Percentiles rank a stretch among this genome's conserved stretches.
Evolutionary conservation across 805 yeast genomes (phyloP).

Genomic region (Dipodascus geniculatus): DNA sequence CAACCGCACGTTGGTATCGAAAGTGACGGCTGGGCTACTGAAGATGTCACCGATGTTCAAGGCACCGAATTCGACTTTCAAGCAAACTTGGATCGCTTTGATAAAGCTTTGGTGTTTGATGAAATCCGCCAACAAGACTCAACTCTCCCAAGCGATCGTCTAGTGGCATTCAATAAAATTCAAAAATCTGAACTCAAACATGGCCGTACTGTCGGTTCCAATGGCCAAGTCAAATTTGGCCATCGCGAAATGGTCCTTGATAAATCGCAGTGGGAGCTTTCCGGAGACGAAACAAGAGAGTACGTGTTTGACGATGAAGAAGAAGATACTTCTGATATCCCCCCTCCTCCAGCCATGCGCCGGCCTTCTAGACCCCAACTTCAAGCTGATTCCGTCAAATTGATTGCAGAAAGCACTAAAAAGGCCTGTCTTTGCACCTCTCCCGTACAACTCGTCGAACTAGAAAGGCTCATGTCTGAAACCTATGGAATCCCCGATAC

Average conservation of each 20-base stretch:
- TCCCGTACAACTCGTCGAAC: slow-evolving; percentile 68
- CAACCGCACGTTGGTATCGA: slow-evolving; percentile 4
- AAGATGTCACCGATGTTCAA: slow-evolving; percentile 31
- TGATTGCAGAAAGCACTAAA: slow-evolving; percentile 9
- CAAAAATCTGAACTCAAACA: neutral
- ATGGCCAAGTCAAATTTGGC: slow-evolving; percentile 36
- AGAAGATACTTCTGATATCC: slow-evolving; percentile 5
- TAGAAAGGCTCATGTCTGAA: slow-evolving; percentile 49
- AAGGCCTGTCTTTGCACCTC: slow-evolving; percentile 35
- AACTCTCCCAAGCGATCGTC: slow-evolving; percentile 45
- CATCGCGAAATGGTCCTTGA: slow-evolving; percentile 67
- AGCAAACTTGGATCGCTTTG: slow-evolving; percentile 69
- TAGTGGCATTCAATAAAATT: slow-evolving; percentile 60
- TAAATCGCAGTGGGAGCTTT: slow-evolving; percentile 19
- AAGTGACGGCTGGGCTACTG: slow-evolving; percentile 16
- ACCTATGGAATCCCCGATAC: slow-evolving; percentile 38
- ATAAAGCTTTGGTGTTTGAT: slow-evolving; percentile 67
- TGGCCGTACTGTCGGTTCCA: neutral
- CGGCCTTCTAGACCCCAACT: neutral
- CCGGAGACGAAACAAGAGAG: slow-evolving; percentile 44
- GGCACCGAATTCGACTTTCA: slow-evolving; percentile 77
- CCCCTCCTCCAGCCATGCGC: slow-evolving; percentile 1
- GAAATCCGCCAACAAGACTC: slow-evolving; percentile 58
- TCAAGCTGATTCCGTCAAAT: slow-evolving; percentile 2
- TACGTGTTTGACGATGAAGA: slow-evolving; percentile 10